Evolutionary conservation across 1,284 basidiomycete species (phyloP), one percentile per base, ranked within the genome.

Genomic region (Taiwanofungus camphoratus): DNA sequence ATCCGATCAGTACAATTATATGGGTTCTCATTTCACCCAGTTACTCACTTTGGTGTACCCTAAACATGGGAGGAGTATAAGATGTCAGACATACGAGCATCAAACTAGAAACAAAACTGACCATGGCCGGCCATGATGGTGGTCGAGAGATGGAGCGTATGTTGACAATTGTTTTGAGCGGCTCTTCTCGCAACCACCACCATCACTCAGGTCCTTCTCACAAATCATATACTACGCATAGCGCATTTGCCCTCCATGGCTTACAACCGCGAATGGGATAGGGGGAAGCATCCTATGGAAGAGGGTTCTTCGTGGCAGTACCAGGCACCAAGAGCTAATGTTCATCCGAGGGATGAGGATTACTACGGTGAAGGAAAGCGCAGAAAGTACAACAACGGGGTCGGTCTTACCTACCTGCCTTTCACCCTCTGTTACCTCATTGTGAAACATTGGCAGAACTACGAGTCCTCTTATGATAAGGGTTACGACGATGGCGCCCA

Each of bases 241-340:
- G n/a, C n/a, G n/a, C n/a, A n/a, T n/a, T n/a, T n/a, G n/a, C n/a
- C n/a, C n/a, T n/a, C n/a, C 18, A 88, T 87, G 83, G 73, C 83
- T 36, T 79, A 84, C 66, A 83, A 84, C 63, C 77, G 86, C 49
- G 85, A 87, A 69, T 87, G 85, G 85, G 85, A 87, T 67, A 73
- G 73, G 61, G 85, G 84, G 39, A 87, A 87, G 64, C 41, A 65
- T 29, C 29, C 40, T 4, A 34, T 36, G 33, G 36, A 45, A 32
- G 55, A 57, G 19, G 48, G 49, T 13, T 44, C 46, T n/a, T 50
- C 54, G 16, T 80, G 77, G 74, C 61, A 66, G 48, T 61, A 63
- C 34, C 52, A 55, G 22, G 63, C 66, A 39, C 52, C 64, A 22
- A 59, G 64, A 47, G 62, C 62, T 37, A 70, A 69, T 51, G 61